Conservation (phyloP, 495 filamentous ascomycete species). For the Hypoxylon crocopeplum region DNA sequence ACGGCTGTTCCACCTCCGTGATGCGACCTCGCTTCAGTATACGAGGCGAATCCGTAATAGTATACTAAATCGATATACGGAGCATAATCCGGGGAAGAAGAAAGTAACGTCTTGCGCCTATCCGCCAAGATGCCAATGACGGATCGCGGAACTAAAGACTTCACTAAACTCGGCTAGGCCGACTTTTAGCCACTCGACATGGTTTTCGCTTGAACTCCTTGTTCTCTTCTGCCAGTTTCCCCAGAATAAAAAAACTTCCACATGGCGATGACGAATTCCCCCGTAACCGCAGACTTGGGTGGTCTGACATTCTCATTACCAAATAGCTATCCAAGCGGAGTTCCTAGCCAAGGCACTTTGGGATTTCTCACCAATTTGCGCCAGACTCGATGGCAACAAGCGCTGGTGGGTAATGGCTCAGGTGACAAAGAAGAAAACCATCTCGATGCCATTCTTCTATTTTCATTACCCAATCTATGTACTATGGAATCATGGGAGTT, state of each 20-base stretch:
- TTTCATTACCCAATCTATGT: conserved; percentile 50
- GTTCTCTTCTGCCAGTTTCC: conserved; percentile 7
- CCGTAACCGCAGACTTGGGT: conserved; percentile 28
- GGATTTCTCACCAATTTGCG: conserved; percentile 28
- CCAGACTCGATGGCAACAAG: conserved; percentile 37
- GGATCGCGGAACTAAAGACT: conserved; percentile 5
- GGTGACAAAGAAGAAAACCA: conserved; percentile 46
- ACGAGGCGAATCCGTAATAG: conserved; percentile 5
- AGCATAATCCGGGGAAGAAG: conserved; percentile 30
- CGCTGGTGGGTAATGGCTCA: conserved; percentile 43
- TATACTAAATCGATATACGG: conserved; percentile 14
- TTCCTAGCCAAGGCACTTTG: conserved; percentile 26
- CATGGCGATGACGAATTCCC: conserved; percentile 35
- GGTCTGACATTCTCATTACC: conserved; percentile 41
- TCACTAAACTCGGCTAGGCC: conserved; percentile 23
- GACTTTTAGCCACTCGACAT: conserved; percentile 13
- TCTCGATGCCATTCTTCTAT: conserved; percentile 38
- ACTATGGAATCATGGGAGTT: conserved; percentile 38
- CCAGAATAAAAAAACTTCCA: conserved; percentile 20
- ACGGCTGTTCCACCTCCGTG: no score
- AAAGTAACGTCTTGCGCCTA: conserved; percentile 11
- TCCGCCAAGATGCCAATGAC: conserved; percentile 17
- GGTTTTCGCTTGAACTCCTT: conserved; percentile 12
- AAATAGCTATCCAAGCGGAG: conserved; percentile 41
- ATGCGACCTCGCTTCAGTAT: no score